Base-by-base conservation (phyloP, 176 grass and related monocot genomes). In the Zoysia japonica region DNA sequence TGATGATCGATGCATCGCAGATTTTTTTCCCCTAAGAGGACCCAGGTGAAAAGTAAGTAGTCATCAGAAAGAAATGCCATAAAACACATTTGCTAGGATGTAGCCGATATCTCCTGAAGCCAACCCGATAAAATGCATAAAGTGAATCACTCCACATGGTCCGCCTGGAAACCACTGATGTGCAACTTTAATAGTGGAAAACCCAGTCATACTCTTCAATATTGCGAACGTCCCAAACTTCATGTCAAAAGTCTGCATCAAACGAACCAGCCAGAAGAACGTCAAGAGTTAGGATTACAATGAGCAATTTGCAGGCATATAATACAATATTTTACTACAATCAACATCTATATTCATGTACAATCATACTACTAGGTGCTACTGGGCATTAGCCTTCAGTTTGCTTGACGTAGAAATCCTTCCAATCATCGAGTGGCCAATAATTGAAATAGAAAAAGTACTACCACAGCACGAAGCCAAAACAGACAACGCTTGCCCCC, bases 121-220 rank as follows among this genome's bases (percentile, higher is more conserved):
- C 55, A 71, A 28, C 28, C 28, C 28, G 52, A 3, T 51, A 65
- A 53, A 71, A 69, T 71, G 72, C 56, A 65, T 11, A 47, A 70
- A 41, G 70, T 61, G 41, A 80, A 55, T 28, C 55, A 28, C 28
- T 28, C 28, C 28, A 28, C 28, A 28, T 72, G 63, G 71, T 36
- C 64, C 76, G 75, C 13, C 70, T 39, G 81, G 81, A 84, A 80
- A 80, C 76, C 70, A 80, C 76, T 64, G 55, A 63, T 35, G 17
- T 57, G 54, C 56, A 72, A 53, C 85, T 78, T 82, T 73, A 72
- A 40, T 41, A 69, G 69, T 75, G 75, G 43, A 69, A 79, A 63
- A 79, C 48, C 46, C 11, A 69, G 14, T 80, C 54, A 48, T 74
- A 5, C 19, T 50, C 17, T 43, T 62, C 19, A 79, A 16, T 63